phyloP scores from a whole-genome alignment of 2,329 filamentous ascomycete genomes.

The Cryoendolithus antarcticus region DNA sequence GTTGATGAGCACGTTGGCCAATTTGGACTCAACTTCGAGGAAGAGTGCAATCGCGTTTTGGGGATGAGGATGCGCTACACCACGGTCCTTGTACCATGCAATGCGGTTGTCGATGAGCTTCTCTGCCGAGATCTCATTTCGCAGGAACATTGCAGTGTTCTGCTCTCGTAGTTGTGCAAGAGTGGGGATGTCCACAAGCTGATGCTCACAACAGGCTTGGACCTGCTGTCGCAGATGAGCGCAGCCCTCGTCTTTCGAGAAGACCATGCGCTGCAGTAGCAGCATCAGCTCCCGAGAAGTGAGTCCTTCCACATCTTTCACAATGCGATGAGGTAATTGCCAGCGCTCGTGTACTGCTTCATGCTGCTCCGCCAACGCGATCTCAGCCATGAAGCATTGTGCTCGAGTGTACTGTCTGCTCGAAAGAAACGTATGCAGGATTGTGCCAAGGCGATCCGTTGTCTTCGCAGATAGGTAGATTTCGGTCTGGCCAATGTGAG shows the following conservation, averaged over 20 bases:
- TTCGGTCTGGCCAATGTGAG: constrained; percentile 18
- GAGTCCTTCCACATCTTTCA: constrained; percentile 30
- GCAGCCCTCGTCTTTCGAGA: constrained; percentile 3
- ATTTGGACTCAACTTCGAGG: constrained; percentile 17
- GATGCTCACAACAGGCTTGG: constrained; percentile 2
- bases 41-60: constrained; percentile 27
- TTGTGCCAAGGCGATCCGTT: constrained; percentile 29
- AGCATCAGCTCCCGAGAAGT: constrained; percentile 31
- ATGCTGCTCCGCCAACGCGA: constrained; percentile 15
- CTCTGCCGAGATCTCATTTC: constrained; percentile 25
- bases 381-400: constrained; percentile 29
- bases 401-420: constrained; percentile 26
- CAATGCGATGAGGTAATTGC: constrained; percentile 26
- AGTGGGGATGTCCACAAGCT: constrained; percentile 8
- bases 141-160: constrained; percentile 29
- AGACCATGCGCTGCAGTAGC: constrained; percentile 23
- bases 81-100: constrained; percentile 30
- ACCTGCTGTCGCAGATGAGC: constrained; percentile 1
- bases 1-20: constrained; percentile 9
- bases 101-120: constrained; percentile 28
- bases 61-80: constrained; percentile 24
- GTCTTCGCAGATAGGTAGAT: constrained; percentile 34
- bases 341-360: constrained; percentile 8
- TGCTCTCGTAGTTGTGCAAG: constrained; percentile 7
- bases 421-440: constrained; percentile 36